A percentile compares a stretch with the other conserved stretches of the same genome.
Evolutionary conservation across 2,329 filamentous ascomycete species (phyloP).

Genomic region (Canariomyces notabilis): DNA sequence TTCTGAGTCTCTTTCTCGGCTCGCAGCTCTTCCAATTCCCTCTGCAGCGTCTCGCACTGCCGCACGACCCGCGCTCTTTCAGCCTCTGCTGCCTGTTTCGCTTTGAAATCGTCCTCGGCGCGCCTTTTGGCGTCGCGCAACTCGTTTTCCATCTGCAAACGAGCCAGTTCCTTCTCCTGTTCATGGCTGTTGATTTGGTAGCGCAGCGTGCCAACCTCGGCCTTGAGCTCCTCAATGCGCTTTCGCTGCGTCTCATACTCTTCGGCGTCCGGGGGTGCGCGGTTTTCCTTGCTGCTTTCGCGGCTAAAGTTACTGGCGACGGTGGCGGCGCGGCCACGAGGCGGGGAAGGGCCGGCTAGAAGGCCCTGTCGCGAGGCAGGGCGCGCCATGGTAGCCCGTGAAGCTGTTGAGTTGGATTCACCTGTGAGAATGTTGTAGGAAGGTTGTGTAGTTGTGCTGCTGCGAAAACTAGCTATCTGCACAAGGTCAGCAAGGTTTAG

Average conservation of each 20-base stretch:
- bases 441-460: conserved; percentile 27
- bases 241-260: conserved; percentile 54
- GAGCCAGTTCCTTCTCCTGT: conserved; percentile 77
- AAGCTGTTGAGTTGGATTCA: conserved; percentile 23
- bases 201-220: conserved; percentile 79
- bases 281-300: conserved; percentile 57
- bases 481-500: not conserved
- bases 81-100: conserved; percentile 54
- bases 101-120: conserved; percentile 80
- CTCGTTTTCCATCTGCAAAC: conserved; percentile 76
- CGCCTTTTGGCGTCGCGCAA: conserved; percentile 72
- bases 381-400: conserved; percentile 19
- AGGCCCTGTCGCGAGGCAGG: conserved; percentile 24
- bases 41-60: conserved; percentile 45
- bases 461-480: conserved; percentile 28
- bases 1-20: conserved; percentile 51
- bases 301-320: conserved; percentile 43
- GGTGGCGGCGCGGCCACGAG: conserved; percentile 19
- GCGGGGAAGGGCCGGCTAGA: conserved; percentile 19
- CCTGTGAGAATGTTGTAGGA: conserved; percentile 39
- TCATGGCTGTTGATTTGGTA: conserved; percentile 85
- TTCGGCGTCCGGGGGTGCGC: conserved; percentile 53
- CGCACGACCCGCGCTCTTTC: conserved; percentile 46
- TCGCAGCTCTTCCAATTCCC: conserved; percentile 49
- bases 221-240: conserved; percentile 72